These are phyloP conservation scores for Candida sojae DNA, from an alignment of 1,139 yeast genomes.

Conservation along the genomic window DNA sequence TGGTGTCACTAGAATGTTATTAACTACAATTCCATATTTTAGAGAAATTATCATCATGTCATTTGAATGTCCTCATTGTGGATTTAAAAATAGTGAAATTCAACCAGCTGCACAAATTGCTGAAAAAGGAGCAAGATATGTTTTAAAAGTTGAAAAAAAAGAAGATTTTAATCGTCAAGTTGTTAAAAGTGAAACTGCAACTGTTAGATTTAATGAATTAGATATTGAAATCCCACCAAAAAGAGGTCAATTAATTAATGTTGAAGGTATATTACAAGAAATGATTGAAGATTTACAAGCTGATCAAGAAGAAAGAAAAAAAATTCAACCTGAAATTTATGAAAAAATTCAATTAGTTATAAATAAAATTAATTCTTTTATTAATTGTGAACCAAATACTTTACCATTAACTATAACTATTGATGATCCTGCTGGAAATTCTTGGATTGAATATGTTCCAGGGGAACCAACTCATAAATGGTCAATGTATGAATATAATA, in stretches of 20 bases:
- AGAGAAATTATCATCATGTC: constrained; percentile 93
- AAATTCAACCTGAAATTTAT: constrained; percentile 70
- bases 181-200: constrained; percentile 85
- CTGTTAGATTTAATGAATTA: constrained; percentile 79
- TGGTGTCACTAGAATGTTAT: constrained; percentile 79
- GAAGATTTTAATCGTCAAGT: constrained; percentile 87
- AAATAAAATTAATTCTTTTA: constrained; percentile 54
- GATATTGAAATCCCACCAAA: constrained; percentile 96
- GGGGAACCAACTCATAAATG: constrained; percentile 90
- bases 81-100: constrained; percentile 85
- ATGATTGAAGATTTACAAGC: constrained; percentile 79
- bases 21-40: constrained; percentile 90
- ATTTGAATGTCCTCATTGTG: constrained; percentile 94
- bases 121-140: constrained; percentile 80
- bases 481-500: constrained; percentile 79
- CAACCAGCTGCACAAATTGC: constrained; percentile 92
- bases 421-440: constrained; percentile 97
- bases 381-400: constrained; percentile 64
- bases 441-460: constrained; percentile 92
- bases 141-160: constrained; percentile 66
- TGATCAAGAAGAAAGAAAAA: constrained; percentile 81
- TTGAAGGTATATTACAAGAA: constrained; percentile 84
- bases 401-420: constrained; percentile 79
- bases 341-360: constrained; percentile 75
- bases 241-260: constrained; percentile 88